Conservation (phyloP, 2,329 filamentous ascomycete species). For the Ophiostoma australiae region DNA sequence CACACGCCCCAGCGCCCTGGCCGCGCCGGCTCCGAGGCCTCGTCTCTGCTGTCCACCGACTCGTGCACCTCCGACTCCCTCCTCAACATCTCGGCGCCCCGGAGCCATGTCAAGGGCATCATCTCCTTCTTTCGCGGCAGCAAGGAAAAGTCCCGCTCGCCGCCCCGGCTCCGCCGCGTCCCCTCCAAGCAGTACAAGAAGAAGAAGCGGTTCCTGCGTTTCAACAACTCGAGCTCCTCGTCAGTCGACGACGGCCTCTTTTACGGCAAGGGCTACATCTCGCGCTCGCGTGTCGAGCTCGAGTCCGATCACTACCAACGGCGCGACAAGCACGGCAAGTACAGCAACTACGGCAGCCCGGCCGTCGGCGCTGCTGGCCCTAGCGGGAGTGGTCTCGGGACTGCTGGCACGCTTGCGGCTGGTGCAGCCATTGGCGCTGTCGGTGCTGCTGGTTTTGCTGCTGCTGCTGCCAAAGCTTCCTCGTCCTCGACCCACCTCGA, state of each 20-base stretch:
- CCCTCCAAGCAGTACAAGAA: slow-evolving; percentile 27
- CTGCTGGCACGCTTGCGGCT: slow-evolving; percentile 6
- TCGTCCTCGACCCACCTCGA: neutral
- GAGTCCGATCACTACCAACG: neutral
- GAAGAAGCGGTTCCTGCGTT: slow-evolving; percentile 44
- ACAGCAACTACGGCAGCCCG: neutral
- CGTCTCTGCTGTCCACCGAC: slow-evolving; percentile 28
- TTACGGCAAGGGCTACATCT: slow-evolving; percentile 48
- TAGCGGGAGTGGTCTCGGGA: slow-evolving; percentile 6
- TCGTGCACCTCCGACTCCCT: slow-evolving; percentile 36
- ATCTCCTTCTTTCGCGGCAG: slow-evolving; percentile 35
- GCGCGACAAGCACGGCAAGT: neutral
- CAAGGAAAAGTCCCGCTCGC: slow-evolving; percentile 7
- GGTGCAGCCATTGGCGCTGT: neutral
- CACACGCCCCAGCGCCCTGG: slow-evolving; percentile 17
- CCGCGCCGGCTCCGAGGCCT: slow-evolving; percentile 32
- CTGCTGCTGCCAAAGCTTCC: slow-evolving; percentile 1
- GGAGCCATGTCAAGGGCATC: slow-evolving; percentile 31
- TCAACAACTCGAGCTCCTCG: slow-evolving; percentile 50
- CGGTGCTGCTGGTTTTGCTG: neutral
- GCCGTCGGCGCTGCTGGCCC: neutral
- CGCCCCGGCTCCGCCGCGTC: slow-evolving; percentile 13
- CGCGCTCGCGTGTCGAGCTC: slow-evolving; percentile 26
- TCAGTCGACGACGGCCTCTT: slow-evolving; percentile 53
- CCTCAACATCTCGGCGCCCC: slow-evolving; percentile 35